A percentile compares a stretch with the other conserved stretches of the same genome.
Conservation (phyloP, 345 rosid genomes). For the Hibiscus trionum region DNA sequence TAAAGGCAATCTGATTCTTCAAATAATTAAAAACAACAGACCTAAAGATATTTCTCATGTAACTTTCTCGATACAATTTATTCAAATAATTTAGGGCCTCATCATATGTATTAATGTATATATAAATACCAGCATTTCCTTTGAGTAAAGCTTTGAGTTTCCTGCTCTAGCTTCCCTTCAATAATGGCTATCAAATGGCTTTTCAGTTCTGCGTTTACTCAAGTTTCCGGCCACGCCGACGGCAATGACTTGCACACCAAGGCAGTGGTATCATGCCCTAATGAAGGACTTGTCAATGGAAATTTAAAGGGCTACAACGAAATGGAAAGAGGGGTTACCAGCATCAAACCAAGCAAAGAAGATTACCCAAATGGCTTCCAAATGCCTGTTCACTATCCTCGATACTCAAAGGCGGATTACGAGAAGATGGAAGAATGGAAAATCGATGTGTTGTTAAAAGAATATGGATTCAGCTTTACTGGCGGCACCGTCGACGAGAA, state of each 20-base stretch:
- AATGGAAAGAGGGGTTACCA: not conserved
- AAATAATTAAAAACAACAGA: too few relatives aligned
- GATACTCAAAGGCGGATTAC: slow-evolving; percentile 46
- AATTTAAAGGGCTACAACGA: not conserved
- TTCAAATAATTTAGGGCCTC: not conserved
- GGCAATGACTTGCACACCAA: slow-evolving; percentile 3
- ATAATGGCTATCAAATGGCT: slow-evolving; percentile 44
- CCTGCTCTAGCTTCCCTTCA: not conserved
- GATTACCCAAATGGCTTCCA: slow-evolving; percentile 28
- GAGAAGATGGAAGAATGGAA: slow-evolving; percentile 76
- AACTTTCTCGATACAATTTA: not conserved
- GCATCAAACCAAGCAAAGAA: not conserved
- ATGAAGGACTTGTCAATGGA: slow-evolving; percentile 9
- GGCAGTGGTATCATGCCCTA: slow-evolving; percentile 11
- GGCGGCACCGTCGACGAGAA: slow-evolving; percentile 36
- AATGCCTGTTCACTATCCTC: slow-evolving; percentile 71
- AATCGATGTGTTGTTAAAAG: slow-evolving; percentile 41
- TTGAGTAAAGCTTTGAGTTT: not conserved
- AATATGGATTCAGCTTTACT: slow-evolving; percentile 43
- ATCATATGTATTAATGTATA: too few relatives aligned
- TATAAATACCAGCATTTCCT: not conserved
- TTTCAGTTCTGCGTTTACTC: slow-evolving; percentile 34
- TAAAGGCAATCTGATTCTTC: too few relatives aligned
- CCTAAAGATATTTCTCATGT: slow-evolving; percentile 5
- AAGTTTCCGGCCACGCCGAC: slow-evolving; percentile 24